Conservation (phyloP, 2,329 filamentous ascomycete species). For the Ophiostoma ips region DNA sequence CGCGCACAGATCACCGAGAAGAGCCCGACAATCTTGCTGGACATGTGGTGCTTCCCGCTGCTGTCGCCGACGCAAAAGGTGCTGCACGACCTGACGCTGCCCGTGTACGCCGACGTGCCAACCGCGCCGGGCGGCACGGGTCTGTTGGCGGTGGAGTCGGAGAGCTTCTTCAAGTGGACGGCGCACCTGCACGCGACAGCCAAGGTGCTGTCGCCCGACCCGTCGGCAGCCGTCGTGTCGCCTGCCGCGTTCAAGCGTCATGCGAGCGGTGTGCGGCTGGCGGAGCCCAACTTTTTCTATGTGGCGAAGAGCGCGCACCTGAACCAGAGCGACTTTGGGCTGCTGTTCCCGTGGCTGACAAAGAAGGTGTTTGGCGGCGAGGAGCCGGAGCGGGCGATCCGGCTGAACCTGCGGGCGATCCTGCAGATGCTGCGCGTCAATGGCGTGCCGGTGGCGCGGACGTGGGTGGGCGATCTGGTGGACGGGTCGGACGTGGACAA, state of each 20-base stretch:
- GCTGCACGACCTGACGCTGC: slow-evolving; percentile 60
- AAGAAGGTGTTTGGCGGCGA: slow-evolving; percentile 42
- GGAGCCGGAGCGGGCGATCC: slow-evolving; percentile 43
- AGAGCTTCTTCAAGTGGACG: slow-evolving; percentile 66
- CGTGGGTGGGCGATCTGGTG: slow-evolving; percentile 33
- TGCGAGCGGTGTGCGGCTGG: slow-evolving; percentile 26
- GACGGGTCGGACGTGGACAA: slow-evolving; percentile 31
- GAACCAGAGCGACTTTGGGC: slow-evolving; percentile 69
- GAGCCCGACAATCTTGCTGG: slow-evolving; percentile 55
- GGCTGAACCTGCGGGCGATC: slow-evolving; percentile 44
- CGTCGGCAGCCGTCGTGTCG: slow-evolving; percentile 28
- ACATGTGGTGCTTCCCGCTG: slow-evolving; percentile 69
- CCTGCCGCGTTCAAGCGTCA: slow-evolving; percentile 28
- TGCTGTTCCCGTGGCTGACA: slow-evolving; percentile 63
- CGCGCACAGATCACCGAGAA: slow-evolving; percentile 52
- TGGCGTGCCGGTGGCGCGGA: slow-evolving; percentile 33
- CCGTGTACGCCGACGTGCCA: slow-evolving; percentile 43
- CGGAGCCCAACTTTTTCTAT: slow-evolving; percentile 59
- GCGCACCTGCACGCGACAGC: slow-evolving; percentile 59
- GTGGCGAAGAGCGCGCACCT: slow-evolving; percentile 62
- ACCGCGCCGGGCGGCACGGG: slow-evolving; percentile 40
- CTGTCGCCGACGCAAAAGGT: slow-evolving; percentile 46
- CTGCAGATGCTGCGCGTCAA: slow-evolving; percentile 42
- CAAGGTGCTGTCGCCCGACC: slow-evolving; percentile 45
- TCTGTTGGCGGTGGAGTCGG: slow-evolving; percentile 58